Conservation (phyloP, 2,329 filamentous ascomycete species). For the Diaporthe longicolla region DNA sequence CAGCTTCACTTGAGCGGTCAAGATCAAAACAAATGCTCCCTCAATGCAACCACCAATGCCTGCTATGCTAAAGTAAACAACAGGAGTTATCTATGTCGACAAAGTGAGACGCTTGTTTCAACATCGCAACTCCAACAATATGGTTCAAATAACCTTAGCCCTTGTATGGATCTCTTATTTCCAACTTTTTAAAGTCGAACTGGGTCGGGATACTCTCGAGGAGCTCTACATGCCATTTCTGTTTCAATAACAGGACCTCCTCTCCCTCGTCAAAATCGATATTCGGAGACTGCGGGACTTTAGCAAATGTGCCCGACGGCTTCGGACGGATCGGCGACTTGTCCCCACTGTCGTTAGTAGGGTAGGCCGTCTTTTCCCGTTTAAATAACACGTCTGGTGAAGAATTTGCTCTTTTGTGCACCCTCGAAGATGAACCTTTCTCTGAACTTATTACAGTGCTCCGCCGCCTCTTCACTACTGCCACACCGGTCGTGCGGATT, state of each 20-base stretch:
- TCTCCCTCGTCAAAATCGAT: not conserved
- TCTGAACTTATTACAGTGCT: no score
- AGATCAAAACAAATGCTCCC: not conserved
- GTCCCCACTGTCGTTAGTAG: no score
- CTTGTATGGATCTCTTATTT: not conserved
- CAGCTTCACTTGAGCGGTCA: not conserved
- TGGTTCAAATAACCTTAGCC: no score
- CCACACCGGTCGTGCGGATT: not conserved
- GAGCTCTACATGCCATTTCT: not conserved
- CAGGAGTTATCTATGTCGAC: not conserved
- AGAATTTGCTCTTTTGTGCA: not conserved
- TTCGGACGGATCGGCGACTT: not conserved
- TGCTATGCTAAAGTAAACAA: not conserved
- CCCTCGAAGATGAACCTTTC: not conserved
- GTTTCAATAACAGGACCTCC: not conserved
- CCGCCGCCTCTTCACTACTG: accelerated
- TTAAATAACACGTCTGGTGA: no score
- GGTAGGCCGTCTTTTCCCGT: not conserved
- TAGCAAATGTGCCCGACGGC: not conserved
- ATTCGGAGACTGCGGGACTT: not conserved
- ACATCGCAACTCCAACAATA: no score
- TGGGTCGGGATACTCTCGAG: not conserved
- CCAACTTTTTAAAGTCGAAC: not conserved
- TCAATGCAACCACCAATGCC: not conserved
- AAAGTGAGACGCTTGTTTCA: no score